These are phyloP conservation scores for Erodium trifolium DNA, from an alignment of 441 rosid species.

Conservation along the genomic window DNA sequence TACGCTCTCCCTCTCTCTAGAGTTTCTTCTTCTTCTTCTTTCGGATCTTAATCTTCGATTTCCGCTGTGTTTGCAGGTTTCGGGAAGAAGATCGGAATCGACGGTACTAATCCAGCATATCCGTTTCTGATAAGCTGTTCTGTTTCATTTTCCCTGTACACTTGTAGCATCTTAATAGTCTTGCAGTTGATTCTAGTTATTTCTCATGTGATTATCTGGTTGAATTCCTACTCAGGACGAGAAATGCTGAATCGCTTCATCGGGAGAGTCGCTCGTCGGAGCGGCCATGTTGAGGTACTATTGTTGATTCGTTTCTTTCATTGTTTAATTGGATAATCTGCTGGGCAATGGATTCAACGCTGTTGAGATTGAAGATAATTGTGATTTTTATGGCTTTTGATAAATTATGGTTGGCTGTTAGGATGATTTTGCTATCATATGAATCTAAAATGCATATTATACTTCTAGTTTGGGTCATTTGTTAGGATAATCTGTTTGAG, in stretches of 20 bases:
- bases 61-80: not conserved
- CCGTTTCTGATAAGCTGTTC: not conserved
- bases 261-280: conserved; percentile 1
- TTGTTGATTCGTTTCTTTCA: not conserved
- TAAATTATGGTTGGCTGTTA: not conserved
- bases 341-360: not conserved
- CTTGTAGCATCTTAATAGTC: not conserved
- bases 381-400: no score
- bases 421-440: not conserved
- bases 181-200: not conserved
- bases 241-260: not conserved
- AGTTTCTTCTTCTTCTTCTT: not conserved
- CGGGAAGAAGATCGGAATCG: conserved; percentile 4
- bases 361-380: not conserved
- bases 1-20: not conserved
- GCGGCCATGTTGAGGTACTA: not conserved
- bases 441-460: not conserved
- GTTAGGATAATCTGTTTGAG: not conserved
- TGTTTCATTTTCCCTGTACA: not conserved
- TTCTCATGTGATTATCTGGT: not conserved
- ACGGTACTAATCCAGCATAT: not conserved
- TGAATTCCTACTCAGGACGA: not conserved
- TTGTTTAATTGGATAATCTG: not conserved
- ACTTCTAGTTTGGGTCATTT: not conserved
- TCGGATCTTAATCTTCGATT: not conserved